These are phyloP conservation scores for Angophora floribunda DNA, from an alignment of 345 rosid species.

Conservation along the genomic window DNA sequence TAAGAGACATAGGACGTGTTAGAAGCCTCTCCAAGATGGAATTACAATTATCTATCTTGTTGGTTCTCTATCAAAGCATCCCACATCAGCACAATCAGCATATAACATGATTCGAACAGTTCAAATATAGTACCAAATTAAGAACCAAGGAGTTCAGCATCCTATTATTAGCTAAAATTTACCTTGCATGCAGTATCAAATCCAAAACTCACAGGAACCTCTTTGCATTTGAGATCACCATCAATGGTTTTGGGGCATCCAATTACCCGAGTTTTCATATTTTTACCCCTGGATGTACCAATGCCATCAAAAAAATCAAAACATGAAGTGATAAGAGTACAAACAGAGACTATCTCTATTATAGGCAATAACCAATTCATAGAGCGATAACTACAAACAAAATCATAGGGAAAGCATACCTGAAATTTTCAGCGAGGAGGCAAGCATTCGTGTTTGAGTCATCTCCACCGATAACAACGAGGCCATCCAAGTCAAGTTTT, in stretches of 20 bases:
- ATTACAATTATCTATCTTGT: background rate
- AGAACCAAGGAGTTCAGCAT: background rate
- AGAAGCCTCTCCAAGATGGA: background rate
- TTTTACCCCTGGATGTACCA: slow-evolving; percentile 47
- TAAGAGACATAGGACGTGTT: background rate
- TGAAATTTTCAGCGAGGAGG: slow-evolving; percentile 92
- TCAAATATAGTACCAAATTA: background rate
- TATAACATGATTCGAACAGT: background rate
- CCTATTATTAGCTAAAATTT: background rate
- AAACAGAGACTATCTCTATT: background rate
- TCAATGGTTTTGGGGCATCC: slow-evolving; percentile 99
- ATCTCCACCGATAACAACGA: slow-evolving; percentile 94
- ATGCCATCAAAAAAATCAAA: background rate
- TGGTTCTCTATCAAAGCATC: background rate
- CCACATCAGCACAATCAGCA: background rate
- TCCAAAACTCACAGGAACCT: slow-evolving; percentile 97
- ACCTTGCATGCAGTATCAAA: slow-evolving; percentile 99
- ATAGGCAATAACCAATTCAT: background rate
- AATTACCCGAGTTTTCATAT: slow-evolving; percentile 76
- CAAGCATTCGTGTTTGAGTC: slow-evolving; percentile 98
- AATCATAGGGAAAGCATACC: slow-evolving; percentile 14
- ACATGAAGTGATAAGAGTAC: background rate
- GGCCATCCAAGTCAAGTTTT: slow-evolving; percentile 92
- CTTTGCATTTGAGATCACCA: slow-evolving; percentile 98
- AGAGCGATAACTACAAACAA: background rate